Conservation (phyloP, 352 stramenopile species). For the Phytophthora crassamura region DNA sequence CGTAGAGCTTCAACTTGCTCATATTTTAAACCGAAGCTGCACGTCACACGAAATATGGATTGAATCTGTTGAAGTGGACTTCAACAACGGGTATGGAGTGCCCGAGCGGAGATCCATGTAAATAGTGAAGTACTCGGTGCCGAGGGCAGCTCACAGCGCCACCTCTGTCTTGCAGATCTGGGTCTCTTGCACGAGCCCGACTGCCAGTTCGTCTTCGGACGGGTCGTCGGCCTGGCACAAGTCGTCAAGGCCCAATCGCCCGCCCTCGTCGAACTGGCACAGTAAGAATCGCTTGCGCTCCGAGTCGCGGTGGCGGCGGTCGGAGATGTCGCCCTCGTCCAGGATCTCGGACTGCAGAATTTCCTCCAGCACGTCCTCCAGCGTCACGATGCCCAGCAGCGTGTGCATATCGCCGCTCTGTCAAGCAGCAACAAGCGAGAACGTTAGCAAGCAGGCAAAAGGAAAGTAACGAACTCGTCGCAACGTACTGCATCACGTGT, state of each 20-base stretch:
- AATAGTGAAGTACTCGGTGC: neutral
- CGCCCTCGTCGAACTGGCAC: slow-evolving; percentile 50
- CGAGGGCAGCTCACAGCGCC: neutral
- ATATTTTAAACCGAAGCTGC: too few species aligned
- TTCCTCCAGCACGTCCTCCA: slow-evolving; percentile 99
- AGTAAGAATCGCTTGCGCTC: slow-evolving; percentile 60
- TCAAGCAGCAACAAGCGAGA: neutral
- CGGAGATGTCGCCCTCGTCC: slow-evolving; percentile 93
- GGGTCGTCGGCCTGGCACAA: slow-evolving; percentile 48
- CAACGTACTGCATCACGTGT: slow-evolving; percentile 45
- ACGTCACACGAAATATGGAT: neutral
- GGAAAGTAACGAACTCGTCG: neutral
- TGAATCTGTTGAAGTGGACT: neutral
- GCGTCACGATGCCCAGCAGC: slow-evolving; percentile 97
- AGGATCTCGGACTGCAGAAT: slow-evolving; percentile 97
- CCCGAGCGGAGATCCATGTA: neutral
- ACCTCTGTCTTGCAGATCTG: slow-evolving; percentile 1
- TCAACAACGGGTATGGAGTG: neutral
- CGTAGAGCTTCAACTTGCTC: too few species aligned
- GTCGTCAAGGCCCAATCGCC: slow-evolving; percentile 55
- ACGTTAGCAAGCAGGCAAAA: slow-evolving; percentile 5
- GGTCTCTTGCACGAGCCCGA: slow-evolving; percentile 21
- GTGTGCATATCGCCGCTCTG: slow-evolving; percentile 91
- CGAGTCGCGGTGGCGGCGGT: slow-evolving; percentile 39
- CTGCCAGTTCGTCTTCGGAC: slow-evolving; percentile 43